Conservation (phyloP, 2,329 filamentous ascomycete genomes). For the Harringtonia lauricola region DNA sequence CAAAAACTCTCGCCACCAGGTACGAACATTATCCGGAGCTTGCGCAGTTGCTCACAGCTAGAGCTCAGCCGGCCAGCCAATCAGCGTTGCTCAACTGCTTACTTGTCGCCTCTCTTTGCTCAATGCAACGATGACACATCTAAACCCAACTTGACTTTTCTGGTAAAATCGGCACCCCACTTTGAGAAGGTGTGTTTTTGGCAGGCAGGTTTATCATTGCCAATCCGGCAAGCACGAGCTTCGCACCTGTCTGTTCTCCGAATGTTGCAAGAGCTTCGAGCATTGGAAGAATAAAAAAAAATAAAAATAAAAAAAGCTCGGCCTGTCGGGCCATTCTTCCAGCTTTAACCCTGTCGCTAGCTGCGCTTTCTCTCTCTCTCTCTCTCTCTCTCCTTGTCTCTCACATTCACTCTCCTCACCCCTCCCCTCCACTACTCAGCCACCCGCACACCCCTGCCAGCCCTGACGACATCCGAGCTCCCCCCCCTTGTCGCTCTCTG, state of each 20-base stretch:
- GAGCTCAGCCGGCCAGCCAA: neutral
- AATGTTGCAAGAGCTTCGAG: too few species aligned
- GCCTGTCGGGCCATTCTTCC: too few species aligned
- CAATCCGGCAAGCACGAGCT: too few species aligned
- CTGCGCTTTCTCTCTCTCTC: neutral
- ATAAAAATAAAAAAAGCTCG: too few species aligned
- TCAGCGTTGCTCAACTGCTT: neutral
- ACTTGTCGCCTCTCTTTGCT: neutral
- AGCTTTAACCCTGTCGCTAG: too few species aligned
- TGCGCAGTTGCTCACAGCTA: neutral
- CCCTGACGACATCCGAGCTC: slow-evolving; percentile 12
- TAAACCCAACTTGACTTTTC: too few species aligned
- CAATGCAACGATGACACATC: neutral
- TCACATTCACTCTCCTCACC: neutral
- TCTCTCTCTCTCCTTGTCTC: neutral
- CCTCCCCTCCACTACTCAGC: slow-evolving; percentile 7
- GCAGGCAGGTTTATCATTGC: too few species aligned
- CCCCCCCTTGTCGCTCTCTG: too few species aligned
- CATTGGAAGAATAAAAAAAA: too few species aligned
- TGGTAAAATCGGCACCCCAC: too few species aligned
- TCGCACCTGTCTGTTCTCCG: too few species aligned
- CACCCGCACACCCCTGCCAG: slow-evolving; percentile 7
- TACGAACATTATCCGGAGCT: slow-evolving; percentile 2
- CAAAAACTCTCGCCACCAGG: slow-evolving; percentile 3
- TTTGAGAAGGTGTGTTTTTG: too few species aligned